Evolutionary conservation across 1,139 yeast genomes (phyloP).

Genomic region (Suhomyces atakaporum): DNA sequence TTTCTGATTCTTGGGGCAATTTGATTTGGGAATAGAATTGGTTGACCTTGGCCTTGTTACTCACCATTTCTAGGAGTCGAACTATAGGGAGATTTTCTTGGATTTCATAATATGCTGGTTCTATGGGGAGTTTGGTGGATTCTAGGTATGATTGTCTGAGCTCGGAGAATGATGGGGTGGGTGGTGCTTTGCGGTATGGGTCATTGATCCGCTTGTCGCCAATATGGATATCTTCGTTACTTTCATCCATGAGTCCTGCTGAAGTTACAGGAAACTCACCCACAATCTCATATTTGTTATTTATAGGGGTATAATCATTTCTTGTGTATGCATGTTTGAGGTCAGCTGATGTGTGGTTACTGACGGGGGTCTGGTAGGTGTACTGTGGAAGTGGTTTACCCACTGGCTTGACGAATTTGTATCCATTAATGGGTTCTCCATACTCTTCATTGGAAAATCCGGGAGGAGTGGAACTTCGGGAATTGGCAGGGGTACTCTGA

Average conservation of each 20-base stretch:
- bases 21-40: conserved; percentile 31
- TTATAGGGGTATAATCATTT: conserved; percentile 18
- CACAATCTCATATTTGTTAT: conserved; percentile 30
- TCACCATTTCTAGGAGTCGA: conserved; percentile 25
- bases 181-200: conserved; percentile 27
- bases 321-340: conserved; percentile 20
- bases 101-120: conserved; percentile 16
- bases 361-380: conserved; percentile 28
- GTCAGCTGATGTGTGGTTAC: conserved; percentile 12
- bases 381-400: conserved; percentile 17
- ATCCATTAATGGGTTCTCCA: conserved; percentile 36
- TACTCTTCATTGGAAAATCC: conserved; percentile 21
- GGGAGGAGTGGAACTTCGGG: conserved; percentile 25
- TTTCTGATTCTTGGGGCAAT: conserved; percentile 15
- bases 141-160: conserved; percentile 16
- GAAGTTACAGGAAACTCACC: conserved; percentile 40
- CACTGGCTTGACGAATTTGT: conserved; percentile 32
- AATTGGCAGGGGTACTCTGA: conserved; percentile 28
- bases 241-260: conserved; percentile 42
- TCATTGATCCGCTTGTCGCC: conserved; percentile 47
- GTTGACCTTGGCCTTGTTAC: conserved; percentile 22
- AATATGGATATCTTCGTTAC: conserved; percentile 33
- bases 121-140: conserved; percentile 15
- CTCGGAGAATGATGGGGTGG: neutral
- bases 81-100: conserved; percentile 14